These are phyloP conservation scores for Plenodomus lindquistii DNA, from an alignment of 2,329 filamentous ascomycete species.

Conservation along the genomic window DNA sequence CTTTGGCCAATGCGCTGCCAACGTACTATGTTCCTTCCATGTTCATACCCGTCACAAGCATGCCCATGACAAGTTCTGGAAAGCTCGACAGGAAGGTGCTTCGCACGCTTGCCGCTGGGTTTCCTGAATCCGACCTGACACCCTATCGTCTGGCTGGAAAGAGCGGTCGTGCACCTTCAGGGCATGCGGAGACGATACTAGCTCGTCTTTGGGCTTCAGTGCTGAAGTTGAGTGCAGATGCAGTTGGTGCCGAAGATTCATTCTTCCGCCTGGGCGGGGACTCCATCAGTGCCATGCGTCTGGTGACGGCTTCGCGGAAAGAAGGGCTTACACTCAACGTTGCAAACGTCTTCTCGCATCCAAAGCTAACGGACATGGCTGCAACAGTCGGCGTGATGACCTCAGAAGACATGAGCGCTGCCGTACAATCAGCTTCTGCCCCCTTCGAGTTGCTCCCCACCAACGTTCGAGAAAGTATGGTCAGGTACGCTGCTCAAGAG, in stretches of 20 bases:
- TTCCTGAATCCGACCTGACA: constrained; percentile 34
- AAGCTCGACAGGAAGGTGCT: constrained; percentile 49
- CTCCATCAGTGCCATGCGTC: constrained; percentile 52
- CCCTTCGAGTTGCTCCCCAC: constrained; percentile 33
- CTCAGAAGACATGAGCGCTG: constrained; percentile 19
- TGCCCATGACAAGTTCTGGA: constrained; percentile 49
- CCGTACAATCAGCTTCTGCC: constrained; percentile 13
- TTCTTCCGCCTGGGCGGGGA: constrained; percentile 55
- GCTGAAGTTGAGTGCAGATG: constrained; percentile 43
- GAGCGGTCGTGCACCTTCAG: constrained; percentile 34
- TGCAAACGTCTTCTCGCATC: constrained; percentile 50
- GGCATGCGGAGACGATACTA: constrained; percentile 23
- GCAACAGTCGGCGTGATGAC: constrained; percentile 23
- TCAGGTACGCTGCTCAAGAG: constrained; percentile 33
- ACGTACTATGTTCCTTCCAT: constrained; percentile 51
- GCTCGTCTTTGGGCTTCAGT: constrained; percentile 46
- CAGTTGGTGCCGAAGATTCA: constrained; percentile 49
- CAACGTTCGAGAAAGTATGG: constrained; percentile 17
- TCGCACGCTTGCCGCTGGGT: constrained; percentile 38
- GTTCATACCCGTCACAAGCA: constrained; percentile 47
- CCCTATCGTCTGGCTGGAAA: constrained; percentile 34
- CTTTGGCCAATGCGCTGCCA: constrained; percentile 39
- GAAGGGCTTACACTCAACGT: constrained; percentile 48
- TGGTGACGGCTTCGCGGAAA: constrained; percentile 48
- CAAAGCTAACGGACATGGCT: constrained; percentile 51